Evolutionary conservation across 768 basidiomycete species (phyloP).

Genomic region (Macrolepiota albuminosa): DNA sequence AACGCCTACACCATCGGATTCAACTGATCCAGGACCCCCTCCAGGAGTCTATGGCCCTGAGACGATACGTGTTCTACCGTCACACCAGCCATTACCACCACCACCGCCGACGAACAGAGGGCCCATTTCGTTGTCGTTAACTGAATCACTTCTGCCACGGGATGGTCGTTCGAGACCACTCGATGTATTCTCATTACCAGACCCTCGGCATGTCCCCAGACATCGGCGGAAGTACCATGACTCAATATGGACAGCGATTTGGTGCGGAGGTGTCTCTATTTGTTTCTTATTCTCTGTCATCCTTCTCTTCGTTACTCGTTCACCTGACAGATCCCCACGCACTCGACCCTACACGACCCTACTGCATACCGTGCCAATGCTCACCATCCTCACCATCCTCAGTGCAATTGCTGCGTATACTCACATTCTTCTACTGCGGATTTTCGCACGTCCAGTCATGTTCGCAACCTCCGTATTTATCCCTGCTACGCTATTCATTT

Average conservation of each 20-base stretch:
- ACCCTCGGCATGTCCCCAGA: slow-evolving; percentile 63
- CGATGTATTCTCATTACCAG: slow-evolving; percentile 74
- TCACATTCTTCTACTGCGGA: slow-evolving; percentile 70
- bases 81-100: slow-evolving; percentile 31
- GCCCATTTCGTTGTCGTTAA: slow-evolving; percentile 62
- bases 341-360: slow-evolving; percentile 64
- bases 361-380: slow-evolving; percentile 71
- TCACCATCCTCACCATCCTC: slow-evolving; percentile 65
- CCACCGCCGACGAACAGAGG: slow-evolving; percentile 31
- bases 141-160: slow-evolving; percentile 72
- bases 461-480: slow-evolving; percentile 72
- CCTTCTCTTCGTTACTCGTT: slow-evolving; percentile 53
- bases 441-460: slow-evolving; percentile 84
- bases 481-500: slow-evolving; percentile 68
- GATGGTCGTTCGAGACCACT: slow-evolving; percentile 60
- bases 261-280: slow-evolving; percentile 52
- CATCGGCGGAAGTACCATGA: slow-evolving; percentile 72
- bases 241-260: slow-evolving; percentile 63
- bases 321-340: slow-evolving; percentile 34
- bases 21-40: slow-evolving; percentile 37
- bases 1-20: slow-evolving; percentile 37
- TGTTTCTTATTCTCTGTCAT: slow-evolving; percentile 63
- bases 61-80: slow-evolving; percentile 25
- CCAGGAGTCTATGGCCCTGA: slow-evolving; percentile 36
- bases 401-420: slow-evolving; percentile 70